Evolutionary conservation across 2,329 filamentous ascomycete genomes (phyloP), one percentile per base, ranked within the genome.

Genomic region (Piedraia hortae): DNA sequence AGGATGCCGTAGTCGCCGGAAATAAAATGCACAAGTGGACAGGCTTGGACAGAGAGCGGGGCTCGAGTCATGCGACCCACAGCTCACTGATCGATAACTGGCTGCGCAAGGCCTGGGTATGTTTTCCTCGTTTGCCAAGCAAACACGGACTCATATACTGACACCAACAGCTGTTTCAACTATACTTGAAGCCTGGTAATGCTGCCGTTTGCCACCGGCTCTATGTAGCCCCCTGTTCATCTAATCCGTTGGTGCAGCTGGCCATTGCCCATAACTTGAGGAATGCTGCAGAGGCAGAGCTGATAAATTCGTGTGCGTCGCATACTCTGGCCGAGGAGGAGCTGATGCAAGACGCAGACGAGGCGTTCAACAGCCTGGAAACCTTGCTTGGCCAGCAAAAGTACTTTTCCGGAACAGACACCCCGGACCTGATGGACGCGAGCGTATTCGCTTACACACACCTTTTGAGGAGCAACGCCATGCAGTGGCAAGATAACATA

Each of bases 391-490:
- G 54, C 1, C 43, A 56, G 1, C 44, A 62, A 16, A 35, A 47
- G 10, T 69, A 63, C 52, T 73, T 71, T 41, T 70, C 68, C 36
- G 55, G 50, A 4, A 39, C 42, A 26, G 22, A 43, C 14, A 40
- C 44, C 9, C 75, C 82, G 0, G 63, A 66, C 0, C 39, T 82
- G 12, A 82, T 93, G 34, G 85, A 97, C 46, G 80, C 82, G 4
- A 65, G 63, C 24, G 62, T 93, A 2, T 93, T 91, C 47, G 67
- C 77, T 3, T 97, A 91, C 44, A 80, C 74, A 0, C 64, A 88
- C 43, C 50, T 89, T 22, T 51, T 93, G 23, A 46, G 89, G 22
- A 63, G 72, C 27, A 55, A 64, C 15, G 37, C 35, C 2, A 36
- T 77, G 31, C 51, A 46, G 1, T 80, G 73, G 72, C 51, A 49